phyloP scores from a whole-genome alignment of 2,329 filamentous ascomycete genomes.

The Tympanopsis confertula region DNA sequence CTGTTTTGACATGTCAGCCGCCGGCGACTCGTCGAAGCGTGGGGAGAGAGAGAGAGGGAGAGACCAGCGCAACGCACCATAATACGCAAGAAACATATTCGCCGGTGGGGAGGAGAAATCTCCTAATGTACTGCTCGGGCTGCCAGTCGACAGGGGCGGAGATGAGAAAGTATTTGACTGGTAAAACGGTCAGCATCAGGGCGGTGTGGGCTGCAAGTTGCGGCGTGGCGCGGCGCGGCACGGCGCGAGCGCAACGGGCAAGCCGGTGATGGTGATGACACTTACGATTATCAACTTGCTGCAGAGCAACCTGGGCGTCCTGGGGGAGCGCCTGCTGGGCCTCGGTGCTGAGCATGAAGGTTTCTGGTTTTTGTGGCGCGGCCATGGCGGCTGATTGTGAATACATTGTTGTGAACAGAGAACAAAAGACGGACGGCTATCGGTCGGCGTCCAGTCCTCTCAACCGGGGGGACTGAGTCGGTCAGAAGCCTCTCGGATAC shows the following conservation, averaged over 20 bases:
- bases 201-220: too few relatives aligned
- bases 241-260: slow-evolving; percentile 2
- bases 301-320: slow-evolving; percentile 90
- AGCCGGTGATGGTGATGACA: slow-evolving; percentile 9
- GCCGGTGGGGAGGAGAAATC: slow-evolving; percentile 89
- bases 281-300: slow-evolving; percentile 96
- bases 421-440: slow-evolving; percentile 12
- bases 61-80: slow-evolving; percentile 38
- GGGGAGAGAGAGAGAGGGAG: neutral
- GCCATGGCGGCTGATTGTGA: slow-evolving; percentile 72
- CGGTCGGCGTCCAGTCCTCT: slow-evolving; percentile 7
- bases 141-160: slow-evolving; percentile 98
- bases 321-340: slow-evolving; percentile 92
- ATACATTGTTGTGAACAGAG: slow-evolving; percentile 48
- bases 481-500: too few relatives aligned
- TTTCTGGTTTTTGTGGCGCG: slow-evolving; percentile 90
- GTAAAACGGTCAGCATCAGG: slow-evolving; percentile 3
- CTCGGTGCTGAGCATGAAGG: slow-evolving; percentile 95
- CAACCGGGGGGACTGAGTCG: neutral
- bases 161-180: slow-evolving; percentile 99
- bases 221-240: slow-evolving; percentile 3
- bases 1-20: too few relatives aligned
- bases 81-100: slow-evolving; percentile 98
- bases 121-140: slow-evolving; percentile 87
- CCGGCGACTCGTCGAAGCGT: too few relatives aligned